These are phyloP conservation scores for Chrysosporium keratinophilum DNA, from an alignment of 2,329 filamentous ascomycete species.

Conservation along the genomic window DNA sequence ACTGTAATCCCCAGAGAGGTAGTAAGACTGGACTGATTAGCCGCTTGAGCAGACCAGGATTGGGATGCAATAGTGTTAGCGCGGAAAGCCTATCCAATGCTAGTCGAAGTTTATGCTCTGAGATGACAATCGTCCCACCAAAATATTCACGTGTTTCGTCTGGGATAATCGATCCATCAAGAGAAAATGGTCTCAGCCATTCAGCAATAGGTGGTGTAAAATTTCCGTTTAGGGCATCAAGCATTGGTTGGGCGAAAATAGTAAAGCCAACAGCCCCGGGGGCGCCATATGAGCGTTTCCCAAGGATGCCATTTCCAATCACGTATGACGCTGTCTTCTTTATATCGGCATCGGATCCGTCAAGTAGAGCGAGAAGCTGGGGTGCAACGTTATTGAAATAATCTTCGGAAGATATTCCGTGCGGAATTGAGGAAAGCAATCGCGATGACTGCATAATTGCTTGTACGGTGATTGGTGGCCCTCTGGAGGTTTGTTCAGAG, in stretches of 20 bases:
- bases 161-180: slow-evolving; percentile 13
- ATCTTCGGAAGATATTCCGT: slow-evolving; percentile 25
- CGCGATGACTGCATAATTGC: slow-evolving; percentile 37
- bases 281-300: slow-evolving; percentile 32
- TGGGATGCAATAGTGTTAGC: slow-evolving; percentile 34
- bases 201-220: slow-evolving; percentile 19
- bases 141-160: not conserved
- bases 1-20: slow-evolving; percentile 35
- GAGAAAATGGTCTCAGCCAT: slow-evolving; percentile 24
- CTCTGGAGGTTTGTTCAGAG: slow-evolving; percentile 24
- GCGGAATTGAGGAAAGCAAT: slow-evolving; percentile 35
- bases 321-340: slow-evolving; percentile 35
- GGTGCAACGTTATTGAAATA: slow-evolving; percentile 34
- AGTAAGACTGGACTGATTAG: slow-evolving; percentile 32
- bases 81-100: slow-evolving; percentile 29
- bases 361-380: slow-evolving; percentile 32
- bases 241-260: slow-evolving; percentile 34
- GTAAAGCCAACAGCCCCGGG: slow-evolving; percentile 33
- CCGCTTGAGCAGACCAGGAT: slow-evolving; percentile 35
- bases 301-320: slow-evolving; percentile 36
- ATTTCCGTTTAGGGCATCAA: slow-evolving; percentile 29
- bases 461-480: slow-evolving; percentile 35
- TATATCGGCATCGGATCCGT: slow-evolving; percentile 32
- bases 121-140: slow-evolving; percentile 19
- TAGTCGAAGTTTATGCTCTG: slow-evolving; percentile 22